These are phyloP conservation scores for Smallanthus sonchifolius DNA, from an alignment of 129 eudicot genomes.

Conservation along the genomic window DNA sequence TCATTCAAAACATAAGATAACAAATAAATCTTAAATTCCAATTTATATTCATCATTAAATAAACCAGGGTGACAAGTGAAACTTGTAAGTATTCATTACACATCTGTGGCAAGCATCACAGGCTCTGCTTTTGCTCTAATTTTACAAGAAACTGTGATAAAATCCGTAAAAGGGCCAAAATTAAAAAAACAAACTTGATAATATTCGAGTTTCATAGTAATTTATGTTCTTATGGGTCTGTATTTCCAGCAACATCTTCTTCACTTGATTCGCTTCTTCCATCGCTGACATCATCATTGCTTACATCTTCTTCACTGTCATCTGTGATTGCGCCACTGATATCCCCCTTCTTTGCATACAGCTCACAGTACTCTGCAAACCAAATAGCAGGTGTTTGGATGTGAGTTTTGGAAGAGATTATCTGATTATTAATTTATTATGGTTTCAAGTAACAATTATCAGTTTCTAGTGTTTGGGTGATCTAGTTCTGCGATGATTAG, in stretches of 20 bases:
- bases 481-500: background rate
- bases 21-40: constrained; percentile 19
- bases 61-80: constrained; percentile 22
- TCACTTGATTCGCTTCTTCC: constrained; percentile 58
- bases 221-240: constrained; percentile 43
- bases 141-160: constrained; percentile 46
- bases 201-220: constrained; percentile 1
- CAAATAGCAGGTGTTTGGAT: background rate
- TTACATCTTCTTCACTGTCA: constrained; percentile 66
- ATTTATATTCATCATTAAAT: constrained; percentile 27
- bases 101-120: constrained; percentile 27
- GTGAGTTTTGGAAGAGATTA: background rate
- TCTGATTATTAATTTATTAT: background rate
- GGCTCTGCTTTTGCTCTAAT: constrained; percentile 13
- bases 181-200: background rate
- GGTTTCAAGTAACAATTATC: background rate
- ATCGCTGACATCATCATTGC: constrained; percentile 55
- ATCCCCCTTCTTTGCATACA: constrained; percentile 68
- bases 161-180: constrained; percentile 7
- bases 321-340: constrained; percentile 38
- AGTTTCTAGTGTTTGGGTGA: background rate
- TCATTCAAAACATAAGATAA: background rate
- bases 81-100: constrained; percentile 30
- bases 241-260: constrained; percentile 51
- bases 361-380: constrained; percentile 65